These are phyloP conservation scores for Chlamydomonas sphaeroides DNA, from an alignment of 139 green algal genomes.

Conservation along the genomic window DNA sequence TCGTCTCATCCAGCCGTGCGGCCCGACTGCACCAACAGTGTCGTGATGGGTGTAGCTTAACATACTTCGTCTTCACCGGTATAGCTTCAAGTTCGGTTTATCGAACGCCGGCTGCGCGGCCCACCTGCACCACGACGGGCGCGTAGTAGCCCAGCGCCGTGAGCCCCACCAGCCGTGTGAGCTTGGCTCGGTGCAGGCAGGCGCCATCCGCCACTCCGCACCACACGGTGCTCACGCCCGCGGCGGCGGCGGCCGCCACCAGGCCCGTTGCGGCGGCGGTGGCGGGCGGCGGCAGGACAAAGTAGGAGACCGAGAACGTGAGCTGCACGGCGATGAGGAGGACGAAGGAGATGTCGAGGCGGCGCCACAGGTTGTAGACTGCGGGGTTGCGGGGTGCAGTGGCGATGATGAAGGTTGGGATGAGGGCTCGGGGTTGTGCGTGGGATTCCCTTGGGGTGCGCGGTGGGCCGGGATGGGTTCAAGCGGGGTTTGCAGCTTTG, in stretches of 20 bases:
- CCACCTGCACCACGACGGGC: neutral
- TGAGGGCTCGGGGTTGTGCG: too few relatives aligned
- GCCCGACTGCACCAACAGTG: too few relatives aligned
- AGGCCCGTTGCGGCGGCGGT: neutral
- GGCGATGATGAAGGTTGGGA: too few relatives aligned
- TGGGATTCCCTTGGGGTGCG: too few relatives aligned
- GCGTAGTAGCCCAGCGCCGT: neutral
- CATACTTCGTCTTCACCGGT: too few relatives aligned
- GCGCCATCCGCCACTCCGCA: neutral
- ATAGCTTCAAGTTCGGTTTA: too few relatives aligned
- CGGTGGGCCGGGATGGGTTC: too few relatives aligned
- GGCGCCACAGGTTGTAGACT: slow-evolving; percentile 16
- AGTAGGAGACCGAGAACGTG: slow-evolving; percentile 12
- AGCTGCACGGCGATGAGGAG: slow-evolving; percentile 10
- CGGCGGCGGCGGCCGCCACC: neutral
- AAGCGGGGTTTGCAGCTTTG: too few relatives aligned
- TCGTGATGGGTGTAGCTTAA: too few relatives aligned
- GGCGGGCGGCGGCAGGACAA: neutral
- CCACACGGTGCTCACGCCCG: neutral
- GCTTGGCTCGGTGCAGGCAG: neutral
- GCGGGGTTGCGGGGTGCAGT: too few relatives aligned
- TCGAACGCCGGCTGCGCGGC: too few relatives aligned
- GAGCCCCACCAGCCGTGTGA: slow-evolving; percentile 3
- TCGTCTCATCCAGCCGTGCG: too few relatives aligned
- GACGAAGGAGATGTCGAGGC: slow-evolving; percentile 12